Base-by-base conservation (phyloP, 2,329 filamentous ascomycete species). In the Macrophomina pseudophaseolina region DNA sequence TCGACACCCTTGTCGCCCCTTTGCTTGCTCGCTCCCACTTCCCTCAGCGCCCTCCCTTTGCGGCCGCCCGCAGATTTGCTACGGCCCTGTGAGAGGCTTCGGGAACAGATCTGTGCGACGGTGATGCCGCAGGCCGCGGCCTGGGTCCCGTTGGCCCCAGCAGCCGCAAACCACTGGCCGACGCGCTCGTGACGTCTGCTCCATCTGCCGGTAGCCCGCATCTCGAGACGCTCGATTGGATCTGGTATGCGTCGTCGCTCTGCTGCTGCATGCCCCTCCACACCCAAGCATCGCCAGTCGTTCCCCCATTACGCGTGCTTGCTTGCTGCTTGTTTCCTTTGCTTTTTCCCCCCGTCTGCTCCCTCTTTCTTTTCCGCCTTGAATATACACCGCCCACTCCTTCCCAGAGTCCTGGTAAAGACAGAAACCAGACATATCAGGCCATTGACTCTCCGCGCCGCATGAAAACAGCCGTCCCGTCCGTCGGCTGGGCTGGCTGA, bases 191-290 rank as follows among this genome's bases (percentile, higher is more conserved):
- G 9, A 23, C 16, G 40, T 40, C 35, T 18, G 40, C 42, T 44
- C 5, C 42, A 23, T 23, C 30, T 23, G 54, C 56, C 16, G 12
- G 28, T 44, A 44, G 44, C n/a, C 42, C 42, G 56, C 32, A 3
- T 40, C 4, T 44, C 58, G 58, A 62, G 58, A 62, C 30, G 30
- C 58, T 62, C 58, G 58, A 62, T 62, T 44, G 44, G 58, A 62
- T 30, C 58, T 62, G 42, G 6, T 16, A 38, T 49, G 58, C 58
- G 7, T 51, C 58, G n/a, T 7, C 35, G 11, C 35, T 8, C 35
- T 54, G 52, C 52, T 11, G 49, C 33, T 33, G 28, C 16, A 14
- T 23, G 23, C 23, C 23, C 23, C 23, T 23, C 23, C 23, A 35
- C 14, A 18, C n/a, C 16, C 28, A 35, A 23, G 40, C 40, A 40